Evolutionary conservation across 1,284 basidiomycete genomes (phyloP), one percentile per base, ranked within the genome.

Genomic region (Ceraceosorus guamensis): DNA sequence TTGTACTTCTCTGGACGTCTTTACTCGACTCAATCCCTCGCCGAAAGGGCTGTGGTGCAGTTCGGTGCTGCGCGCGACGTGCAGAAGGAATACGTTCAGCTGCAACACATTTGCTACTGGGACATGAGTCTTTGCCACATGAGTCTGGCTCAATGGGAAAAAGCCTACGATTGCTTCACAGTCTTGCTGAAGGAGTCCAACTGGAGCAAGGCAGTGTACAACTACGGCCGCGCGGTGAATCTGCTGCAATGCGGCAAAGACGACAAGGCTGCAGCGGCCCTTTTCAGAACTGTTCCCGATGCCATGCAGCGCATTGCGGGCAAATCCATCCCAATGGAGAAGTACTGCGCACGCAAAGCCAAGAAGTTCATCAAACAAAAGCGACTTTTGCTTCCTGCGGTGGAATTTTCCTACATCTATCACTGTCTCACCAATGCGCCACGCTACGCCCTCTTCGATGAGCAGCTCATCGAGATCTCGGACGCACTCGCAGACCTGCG

Each of bases 121-220:
- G 73, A 76, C 57, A 66, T 73, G 45, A 49, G 66, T 18, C 68
- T 76, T 10, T 76, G 73, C 62, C 56, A 62, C 59, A 70, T 76
- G 65, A 68, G 68, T 34, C 60, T 76, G 4, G 54, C 56, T 41
- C 50, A 68, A 37, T 76, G 70, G 70, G 48, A 59, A 34, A 59
- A 64, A 16, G 68, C 72, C 0, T 56, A 67, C 51, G 57, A 60
- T 13, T 66, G 67, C 47, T 72, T 73, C 45, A 43, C 56, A 14
- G 61, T 72, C 33, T 58, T 76, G 5, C 63, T 66, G 30, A 58
- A 66, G 18, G 71, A 75, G 51, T 70, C 68, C 56, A 76, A 76
- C 57, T 76, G 73, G 73, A 70, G 67, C 48, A 75, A 73, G 46
- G 71, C 71, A 6, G 69, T 76, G 5, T 76, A 76, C 67, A 70